These are phyloP conservation scores for Torulaspora globosa DNA, from an alignment of 1,139 yeast genomes.

Conservation along the genomic window DNA sequence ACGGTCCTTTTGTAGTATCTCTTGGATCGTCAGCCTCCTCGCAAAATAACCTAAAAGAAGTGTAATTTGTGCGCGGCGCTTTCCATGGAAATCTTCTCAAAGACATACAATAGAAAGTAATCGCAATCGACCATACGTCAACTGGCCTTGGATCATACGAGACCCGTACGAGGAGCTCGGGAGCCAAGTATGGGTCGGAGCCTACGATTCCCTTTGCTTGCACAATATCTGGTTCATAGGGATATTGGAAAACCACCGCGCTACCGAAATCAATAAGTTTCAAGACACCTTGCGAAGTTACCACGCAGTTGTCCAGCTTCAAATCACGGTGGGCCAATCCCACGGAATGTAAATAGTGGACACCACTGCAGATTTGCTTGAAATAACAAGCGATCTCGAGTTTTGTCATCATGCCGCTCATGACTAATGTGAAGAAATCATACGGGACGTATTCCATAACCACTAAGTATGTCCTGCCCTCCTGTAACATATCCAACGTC, in stretches of 20 bases:
- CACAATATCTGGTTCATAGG: slow-evolving; percentile 38
- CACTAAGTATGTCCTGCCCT: slow-evolving; percentile 48
- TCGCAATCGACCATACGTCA: slow-evolving; percentile 77
- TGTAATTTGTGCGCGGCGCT: slow-evolving; percentile 54
- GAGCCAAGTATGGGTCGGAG: slow-evolving; percentile 76
- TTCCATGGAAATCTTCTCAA: slow-evolving; percentile 77
- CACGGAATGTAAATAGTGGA: slow-evolving; percentile 54
- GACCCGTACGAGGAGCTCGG: slow-evolving; percentile 53
- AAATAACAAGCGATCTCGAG: slow-evolving; percentile 64
- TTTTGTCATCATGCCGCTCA: slow-evolving; percentile 61
- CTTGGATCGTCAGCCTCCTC: slow-evolving; percentile 38
- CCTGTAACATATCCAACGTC: slow-evolving; percentile 60
- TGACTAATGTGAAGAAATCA: slow-evolving; percentile 73
- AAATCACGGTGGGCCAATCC: slow-evolving; percentile 77
- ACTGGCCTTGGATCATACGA: slow-evolving; percentile 67
- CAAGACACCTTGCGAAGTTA: slow-evolving; percentile 54
- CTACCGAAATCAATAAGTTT: slow-evolving; percentile 77
- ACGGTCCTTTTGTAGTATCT: slow-evolving; percentile 52
- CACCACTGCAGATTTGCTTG: slow-evolving; percentile 62
- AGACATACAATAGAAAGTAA: slow-evolving; percentile 71
- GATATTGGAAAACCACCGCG: slow-evolving; percentile 58
- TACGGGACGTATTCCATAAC: slow-evolving; percentile 74
- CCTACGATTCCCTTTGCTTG: slow-evolving; percentile 71
- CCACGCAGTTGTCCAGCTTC: slow-evolving; percentile 75
- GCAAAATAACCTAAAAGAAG: slow-evolving; percentile 45